Conservation (phyloP, 148 eudicot genomes). For the Nepenthes mirabilis region DNA sequence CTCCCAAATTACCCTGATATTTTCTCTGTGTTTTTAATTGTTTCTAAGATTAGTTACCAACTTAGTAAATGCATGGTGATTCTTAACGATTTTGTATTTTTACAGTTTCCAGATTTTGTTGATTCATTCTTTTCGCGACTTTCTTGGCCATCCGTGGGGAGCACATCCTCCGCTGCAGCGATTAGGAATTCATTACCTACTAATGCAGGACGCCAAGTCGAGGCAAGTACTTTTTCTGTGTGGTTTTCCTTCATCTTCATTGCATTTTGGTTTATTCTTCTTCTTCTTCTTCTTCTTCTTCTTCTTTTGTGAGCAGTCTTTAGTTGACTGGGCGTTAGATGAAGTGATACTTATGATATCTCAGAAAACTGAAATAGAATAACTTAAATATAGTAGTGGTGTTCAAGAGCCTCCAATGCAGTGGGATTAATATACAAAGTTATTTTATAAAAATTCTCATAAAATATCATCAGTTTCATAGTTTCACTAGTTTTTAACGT, state of each 20-base stretch:
- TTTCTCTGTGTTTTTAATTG: neutral
- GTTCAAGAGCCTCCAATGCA: neutral
- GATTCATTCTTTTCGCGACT: conserved; percentile 70
- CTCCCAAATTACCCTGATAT: no score
- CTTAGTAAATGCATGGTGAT: neutral
- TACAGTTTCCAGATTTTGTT: conserved; percentile 72
- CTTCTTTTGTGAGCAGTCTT: no score
- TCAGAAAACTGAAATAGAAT: no score
- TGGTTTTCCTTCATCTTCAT: neutral
- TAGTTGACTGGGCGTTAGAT: no score
- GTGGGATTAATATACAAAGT: neutral
- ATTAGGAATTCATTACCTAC: conserved; percentile 51
- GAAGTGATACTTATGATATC: no score
- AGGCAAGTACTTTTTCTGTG: conserved; percentile 36
- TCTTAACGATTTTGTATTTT: conserved; percentile 5
- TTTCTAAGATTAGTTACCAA: neutral
- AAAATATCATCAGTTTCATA: neutral
- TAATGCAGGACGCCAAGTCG: conserved; percentile 48
- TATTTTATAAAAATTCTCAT: neutral
- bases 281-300: neutral
- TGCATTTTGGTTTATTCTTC: neutral
- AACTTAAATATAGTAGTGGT: no score
- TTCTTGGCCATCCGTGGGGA: conserved; percentile 57
- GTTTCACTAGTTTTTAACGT: neutral
- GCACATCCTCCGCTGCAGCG: conserved; percentile 40